A percentile compares a stretch with the other conserved stretches of the same genome.
These are phyloP conservation scores for Cryptosporidium ubiquitum DNA, from an alignment of 169 alveolate genomes.

Conservation along the genomic window DNA sequence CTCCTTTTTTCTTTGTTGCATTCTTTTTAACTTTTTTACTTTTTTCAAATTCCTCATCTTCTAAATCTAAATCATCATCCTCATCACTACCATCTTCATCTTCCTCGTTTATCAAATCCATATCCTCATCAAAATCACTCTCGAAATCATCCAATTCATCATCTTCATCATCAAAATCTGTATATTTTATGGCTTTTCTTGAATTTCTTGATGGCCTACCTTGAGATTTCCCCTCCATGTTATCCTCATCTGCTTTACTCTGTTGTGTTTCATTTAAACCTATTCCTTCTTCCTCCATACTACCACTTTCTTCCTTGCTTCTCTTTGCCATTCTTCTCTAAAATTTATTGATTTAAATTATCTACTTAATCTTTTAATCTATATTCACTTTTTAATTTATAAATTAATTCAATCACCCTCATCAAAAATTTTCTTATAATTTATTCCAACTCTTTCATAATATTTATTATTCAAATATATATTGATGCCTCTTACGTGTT, in stretches of 20 bases:
- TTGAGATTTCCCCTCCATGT: not conserved
- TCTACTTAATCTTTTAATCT: not conserved
- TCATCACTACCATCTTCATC: constrained; percentile 16
- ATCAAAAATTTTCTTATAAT: not conserved
- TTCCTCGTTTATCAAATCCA: not conserved
- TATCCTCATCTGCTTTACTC: constrained; percentile 9
- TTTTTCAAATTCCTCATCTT: constrained; percentile 17
- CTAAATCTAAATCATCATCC: constrained; percentile 41
- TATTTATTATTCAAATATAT: not conserved
- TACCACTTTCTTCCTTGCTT: constrained; percentile 40
- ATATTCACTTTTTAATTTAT: not conserved
- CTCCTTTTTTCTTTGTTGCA: constrained; percentile 44
- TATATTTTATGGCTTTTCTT: constrained; percentile 16
- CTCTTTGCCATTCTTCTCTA: constrained; percentile 12
- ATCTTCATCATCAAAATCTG: constrained; percentile 55
- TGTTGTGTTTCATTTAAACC: constrained; percentile 22
- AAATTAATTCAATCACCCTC: not conserved
- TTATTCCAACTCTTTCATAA: not conserved
- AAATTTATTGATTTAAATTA: not conserved
- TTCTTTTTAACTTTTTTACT: constrained; percentile 8
- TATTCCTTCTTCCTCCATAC: constrained; percentile 6
- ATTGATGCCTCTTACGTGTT: not conserved
- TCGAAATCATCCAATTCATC: constrained; percentile 24
- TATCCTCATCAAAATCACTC: constrained; percentile 10
- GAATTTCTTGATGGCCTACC: constrained; percentile 35